Evolutionary conservation across 2,329 filamentous ascomycete genomes (phyloP).

Genomic region (Pseudofabraea citricarpa): DNA sequence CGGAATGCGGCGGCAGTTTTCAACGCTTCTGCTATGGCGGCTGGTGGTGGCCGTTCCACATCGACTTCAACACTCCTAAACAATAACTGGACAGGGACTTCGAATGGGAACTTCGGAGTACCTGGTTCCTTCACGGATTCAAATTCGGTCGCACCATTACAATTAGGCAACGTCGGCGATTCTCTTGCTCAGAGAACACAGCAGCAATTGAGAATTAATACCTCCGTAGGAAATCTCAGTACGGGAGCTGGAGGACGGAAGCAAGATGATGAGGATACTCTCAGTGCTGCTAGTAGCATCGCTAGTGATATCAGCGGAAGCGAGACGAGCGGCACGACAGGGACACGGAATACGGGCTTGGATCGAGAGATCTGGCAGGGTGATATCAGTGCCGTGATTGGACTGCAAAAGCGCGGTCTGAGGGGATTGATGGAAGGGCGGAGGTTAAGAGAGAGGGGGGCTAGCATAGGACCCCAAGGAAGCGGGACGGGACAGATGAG

Average conservation of each 20-base stretch:
- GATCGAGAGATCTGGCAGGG: constrained; percentile 70
- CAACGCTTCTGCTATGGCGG: constrained; percentile 97
- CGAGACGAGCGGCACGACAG: constrained; percentile 34
- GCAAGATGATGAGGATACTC: constrained; percentile 29
- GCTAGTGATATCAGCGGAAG: constrained; percentile 22
- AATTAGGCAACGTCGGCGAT: constrained; percentile 12
- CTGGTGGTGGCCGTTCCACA: constrained; percentile 83
- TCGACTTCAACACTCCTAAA: constrained; percentile 43
- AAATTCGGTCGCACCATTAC: constrained; percentile 7
- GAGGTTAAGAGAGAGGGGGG: constrained; percentile 70
- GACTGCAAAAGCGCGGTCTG: constrained; percentile 87
- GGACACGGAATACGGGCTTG: constrained; percentile 32
- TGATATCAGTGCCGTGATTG: constrained; percentile 84
- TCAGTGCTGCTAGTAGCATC: constrained; percentile 22
- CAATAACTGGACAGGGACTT: constrained; percentile 48
- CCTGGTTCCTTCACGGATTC: constrained; percentile 9
- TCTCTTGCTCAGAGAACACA: constrained; percentile 14
- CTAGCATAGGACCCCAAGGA: constrained; percentile 29
- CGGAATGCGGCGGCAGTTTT: constrained; percentile 95
- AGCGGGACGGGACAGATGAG: constrained; percentile 25
- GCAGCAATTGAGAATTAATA: constrained; percentile 43
- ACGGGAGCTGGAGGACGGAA: constrained; percentile 25
- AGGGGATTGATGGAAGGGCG: constrained; percentile 92
- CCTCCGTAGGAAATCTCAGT: constrained; percentile 34
- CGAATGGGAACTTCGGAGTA: constrained; percentile 30